phyloP scores from a whole-genome alignment of 257 asterid genomes.

The Prunella vulgaris region DNA sequence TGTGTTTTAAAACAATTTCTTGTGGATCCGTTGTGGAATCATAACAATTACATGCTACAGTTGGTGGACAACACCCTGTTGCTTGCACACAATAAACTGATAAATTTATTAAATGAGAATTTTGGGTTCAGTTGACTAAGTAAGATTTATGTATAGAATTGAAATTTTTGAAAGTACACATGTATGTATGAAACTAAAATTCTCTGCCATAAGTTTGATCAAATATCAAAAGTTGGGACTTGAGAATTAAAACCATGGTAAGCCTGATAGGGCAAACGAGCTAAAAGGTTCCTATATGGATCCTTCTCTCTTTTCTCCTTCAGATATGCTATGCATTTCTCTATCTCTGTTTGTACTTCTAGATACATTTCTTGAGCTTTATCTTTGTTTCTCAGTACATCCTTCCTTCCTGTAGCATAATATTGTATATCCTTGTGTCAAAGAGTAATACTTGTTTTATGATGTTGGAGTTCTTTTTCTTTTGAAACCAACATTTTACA shows the following conservation, averaged over 20 bases:
- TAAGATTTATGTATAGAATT: background rate
- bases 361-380: conserved; percentile 39
- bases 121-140: too few species aligned
- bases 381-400: conserved; percentile 41
- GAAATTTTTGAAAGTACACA: background rate
- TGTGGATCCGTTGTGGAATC: too few species aligned
- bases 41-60: too few species aligned
- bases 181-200: background rate
- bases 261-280: conserved; percentile 45
- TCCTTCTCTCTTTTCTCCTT: conserved; percentile 46
- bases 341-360: conserved; percentile 38
- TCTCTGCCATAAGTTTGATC: background rate
- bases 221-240: conserved; percentile 47
- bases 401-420: conserved; percentile 39
- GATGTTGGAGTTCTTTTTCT: too few species aligned
- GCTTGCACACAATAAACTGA: too few species aligned
- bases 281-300: conserved; percentile 40
- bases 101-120: too few species aligned
- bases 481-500: background rate
- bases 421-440: background rate
- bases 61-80: too few species aligned
- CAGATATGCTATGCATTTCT: conserved; percentile 37
- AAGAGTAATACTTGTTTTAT: too few species aligned
- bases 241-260: conserved; percentile 40
- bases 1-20: conserved; percentile 36